A percentile compares a stretch with the other conserved stretches of the same genome.
Conservation (phyloP, 2,329 filamentous ascomycete genomes). For the Botrytis fragariae region DNA sequence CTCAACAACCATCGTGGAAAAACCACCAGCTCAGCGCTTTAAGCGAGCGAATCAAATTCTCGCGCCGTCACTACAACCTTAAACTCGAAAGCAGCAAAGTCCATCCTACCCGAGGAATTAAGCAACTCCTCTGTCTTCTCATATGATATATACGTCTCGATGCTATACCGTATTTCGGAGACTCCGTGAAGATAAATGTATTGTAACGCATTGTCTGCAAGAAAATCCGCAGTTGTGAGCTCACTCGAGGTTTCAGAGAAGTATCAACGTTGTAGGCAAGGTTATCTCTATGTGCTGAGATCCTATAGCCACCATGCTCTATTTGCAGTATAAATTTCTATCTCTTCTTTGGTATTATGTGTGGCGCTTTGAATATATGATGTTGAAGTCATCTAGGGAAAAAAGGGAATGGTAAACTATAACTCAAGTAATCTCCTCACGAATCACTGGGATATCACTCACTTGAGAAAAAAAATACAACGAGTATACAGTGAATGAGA, state of each 20-base stretch:
- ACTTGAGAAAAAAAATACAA: background rate
- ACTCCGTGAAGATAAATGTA: background rate
- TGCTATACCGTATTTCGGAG: rapidly evolving
- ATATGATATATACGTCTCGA: rapidly evolving
- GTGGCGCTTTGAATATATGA: too few relatives aligned
- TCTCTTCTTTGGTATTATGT: too few relatives aligned
- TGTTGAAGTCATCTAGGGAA: too few relatives aligned
- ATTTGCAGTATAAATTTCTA: too few relatives aligned
- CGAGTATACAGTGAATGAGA: background rate
- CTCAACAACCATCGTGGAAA: background rate
- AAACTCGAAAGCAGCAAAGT: rapidly evolving
- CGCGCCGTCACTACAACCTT: background rate
- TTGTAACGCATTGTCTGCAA: background rate
- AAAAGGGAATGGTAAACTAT: too few relatives aligned
- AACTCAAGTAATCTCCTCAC: background rate
- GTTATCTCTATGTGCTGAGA: too few relatives aligned
- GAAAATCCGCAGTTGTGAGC: background rate
- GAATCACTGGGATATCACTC: rapidly evolving
- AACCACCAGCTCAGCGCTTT: background rate
- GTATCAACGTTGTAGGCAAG: too few relatives aligned
- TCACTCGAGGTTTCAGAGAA: background rate
- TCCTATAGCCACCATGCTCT: too few relatives aligned
- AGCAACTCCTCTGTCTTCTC: rapidly evolving
- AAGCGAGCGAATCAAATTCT: background rate
- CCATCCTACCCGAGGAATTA: rapidly evolving